phyloP scores from a whole-genome alignment of 139 green algal species.

The Diplosphaera chodatii region DNA sequence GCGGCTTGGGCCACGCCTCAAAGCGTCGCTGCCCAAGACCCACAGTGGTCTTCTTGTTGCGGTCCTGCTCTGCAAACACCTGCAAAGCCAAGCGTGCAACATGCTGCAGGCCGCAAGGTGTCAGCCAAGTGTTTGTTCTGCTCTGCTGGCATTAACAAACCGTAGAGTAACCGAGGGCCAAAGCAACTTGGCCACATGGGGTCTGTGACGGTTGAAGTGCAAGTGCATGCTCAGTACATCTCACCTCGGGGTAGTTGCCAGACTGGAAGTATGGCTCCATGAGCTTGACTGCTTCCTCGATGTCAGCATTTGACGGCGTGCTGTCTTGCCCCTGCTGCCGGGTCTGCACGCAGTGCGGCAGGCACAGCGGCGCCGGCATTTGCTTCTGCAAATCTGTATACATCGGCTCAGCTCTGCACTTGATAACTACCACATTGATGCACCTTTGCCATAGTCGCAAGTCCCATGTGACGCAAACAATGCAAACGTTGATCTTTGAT shows the following conservation, averaged over 20 bases:
- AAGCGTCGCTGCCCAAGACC: not conserved
- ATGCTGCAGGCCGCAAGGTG: too few relatives aligned
- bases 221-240: too few relatives aligned
- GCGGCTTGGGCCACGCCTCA: not conserved
- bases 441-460: too few relatives aligned
- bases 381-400: not conserved
- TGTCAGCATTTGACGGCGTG: not conserved
- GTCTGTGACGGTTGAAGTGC: too few relatives aligned
- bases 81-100: not conserved
- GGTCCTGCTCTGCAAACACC: slow-evolving; percentile 1
- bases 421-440: too few relatives aligned
- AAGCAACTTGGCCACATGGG: too few relatives aligned
- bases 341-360: not conserved
- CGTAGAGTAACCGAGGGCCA: too few relatives aligned
- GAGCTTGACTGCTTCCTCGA: not conserved
- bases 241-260: not conserved
- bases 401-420: too few relatives aligned
- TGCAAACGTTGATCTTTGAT: too few relatives aligned
- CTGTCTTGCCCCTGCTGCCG: not conserved
- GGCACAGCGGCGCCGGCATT: not conserved
- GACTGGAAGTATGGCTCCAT: not conserved
- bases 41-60: not conserved
- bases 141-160: too few relatives aligned
- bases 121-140: too few relatives aligned
- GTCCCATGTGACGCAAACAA: too few relatives aligned